These are phyloP conservation scores for Aspergillus fumigatus DNA, from an alignment of 2,329 filamentous ascomycete species.

Conservation along the genomic window DNA sequence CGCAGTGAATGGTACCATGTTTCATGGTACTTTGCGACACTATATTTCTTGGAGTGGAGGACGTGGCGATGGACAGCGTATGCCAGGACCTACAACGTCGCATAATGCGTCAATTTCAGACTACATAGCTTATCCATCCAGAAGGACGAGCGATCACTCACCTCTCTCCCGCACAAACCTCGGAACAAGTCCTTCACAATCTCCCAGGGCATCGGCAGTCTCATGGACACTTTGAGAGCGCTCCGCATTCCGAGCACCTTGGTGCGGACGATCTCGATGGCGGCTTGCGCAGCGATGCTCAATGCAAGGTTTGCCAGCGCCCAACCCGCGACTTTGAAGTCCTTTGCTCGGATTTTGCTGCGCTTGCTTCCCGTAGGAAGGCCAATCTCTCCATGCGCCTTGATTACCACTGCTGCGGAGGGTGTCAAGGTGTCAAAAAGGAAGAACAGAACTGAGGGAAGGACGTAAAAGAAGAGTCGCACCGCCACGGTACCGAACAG, in stretches of 20 bases:
- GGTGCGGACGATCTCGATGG: slow-evolving; percentile 53
- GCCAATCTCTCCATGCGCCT: slow-evolving; percentile 56
- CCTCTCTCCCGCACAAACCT: slow-evolving; percentile 55
- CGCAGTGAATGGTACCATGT: slow-evolving; percentile 54
- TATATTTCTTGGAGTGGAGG: slow-evolving; percentile 57
- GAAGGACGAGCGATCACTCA: slow-evolving; percentile 26
- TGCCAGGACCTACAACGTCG: slow-evolving; percentile 20
- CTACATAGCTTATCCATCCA: neutral
- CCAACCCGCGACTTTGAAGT: slow-evolving; percentile 50
- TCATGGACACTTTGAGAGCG: slow-evolving; percentile 54
- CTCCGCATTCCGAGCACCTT: slow-evolving; percentile 50
- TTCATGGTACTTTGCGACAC: slow-evolving; percentile 51
- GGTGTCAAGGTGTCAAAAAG: slow-evolving; percentile 68
- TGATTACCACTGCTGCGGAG: slow-evolving; percentile 63
- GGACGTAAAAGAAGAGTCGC: slow-evolving; percentile 64
- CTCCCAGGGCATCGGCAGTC: slow-evolving; percentile 59
- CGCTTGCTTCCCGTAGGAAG: slow-evolving; percentile 42
- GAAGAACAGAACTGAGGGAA: slow-evolving; percentile 69
- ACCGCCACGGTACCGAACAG: slow-evolving; percentile 65
- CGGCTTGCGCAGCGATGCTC: slow-evolving; percentile 50
- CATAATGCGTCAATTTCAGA: neutral
- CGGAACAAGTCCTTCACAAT: slow-evolving; percentile 52
- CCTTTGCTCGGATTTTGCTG: slow-evolving; percentile 37
- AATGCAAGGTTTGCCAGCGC: slow-evolving; percentile 54
- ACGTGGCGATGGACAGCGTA: slow-evolving; percentile 71